Base-by-base conservation (phyloP, 805 yeast species). In the Wickerhamomyces chaumierensis region DNA sequence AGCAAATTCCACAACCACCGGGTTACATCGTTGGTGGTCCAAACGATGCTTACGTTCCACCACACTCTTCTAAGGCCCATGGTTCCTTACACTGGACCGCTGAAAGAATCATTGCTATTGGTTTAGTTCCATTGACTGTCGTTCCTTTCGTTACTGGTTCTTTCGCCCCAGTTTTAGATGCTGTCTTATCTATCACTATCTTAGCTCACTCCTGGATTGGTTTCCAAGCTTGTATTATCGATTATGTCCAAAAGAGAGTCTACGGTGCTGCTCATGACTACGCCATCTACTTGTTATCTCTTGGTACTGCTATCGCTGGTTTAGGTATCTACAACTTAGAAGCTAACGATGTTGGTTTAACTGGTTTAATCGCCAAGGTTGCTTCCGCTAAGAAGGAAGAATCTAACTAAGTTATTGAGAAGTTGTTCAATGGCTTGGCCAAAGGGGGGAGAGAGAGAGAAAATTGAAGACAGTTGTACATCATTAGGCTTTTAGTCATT, bases 71-170 rank as follows among this genome's bases (percentile, higher is more conserved):
- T 52, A 73, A 68, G 47, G 54, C 67, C 37, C 88, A 86, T 53
- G 96, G 97, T 36, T 82, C 94, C 18, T 71, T 75, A 58, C 97
- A 88, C 66, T 90, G 98, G 98, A 66, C 83, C n/a, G 78, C 79
- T 51, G 98, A 90, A 68, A 75, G 84, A 49, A 52, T 74, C 4
- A 63, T 86, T 28, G 69, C 94, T 3, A 58, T 80, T 15, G 75
- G 79, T 11, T 65, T 88, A 57, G 70, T 86, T 18, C 98, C 98
- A 25, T 64, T 90, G 43, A 69, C 78, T 21, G 70, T 80, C 31
- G 63, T 78, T 18, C 95, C 97, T 18, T 73, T 87, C 48, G 71
- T 81, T 31, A 69, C 81, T 35, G 96, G 95, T 21, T 73, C 80
- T 14, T 61, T 75, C 45, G 66, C 78, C 5, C 81, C 94, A 12